These are phyloP conservation scores for Blumeriella jaapii DNA, from an alignment of 2,329 filamentous ascomycete genomes.

Conservation along the genomic window DNA sequence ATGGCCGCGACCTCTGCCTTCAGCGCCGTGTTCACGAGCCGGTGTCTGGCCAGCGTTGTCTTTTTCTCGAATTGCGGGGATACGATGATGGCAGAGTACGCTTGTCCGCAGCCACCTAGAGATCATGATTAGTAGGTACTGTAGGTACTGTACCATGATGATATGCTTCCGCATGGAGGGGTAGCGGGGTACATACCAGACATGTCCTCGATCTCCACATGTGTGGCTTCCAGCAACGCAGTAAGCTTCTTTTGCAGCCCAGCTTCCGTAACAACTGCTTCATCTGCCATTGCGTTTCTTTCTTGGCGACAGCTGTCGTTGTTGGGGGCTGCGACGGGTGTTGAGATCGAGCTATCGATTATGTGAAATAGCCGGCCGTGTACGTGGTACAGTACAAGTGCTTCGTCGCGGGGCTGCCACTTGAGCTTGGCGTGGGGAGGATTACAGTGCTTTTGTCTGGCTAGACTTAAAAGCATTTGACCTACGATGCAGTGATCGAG, in stretches of 20 bases:
- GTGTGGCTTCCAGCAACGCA: slow-evolving; percentile 57
- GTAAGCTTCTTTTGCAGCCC: slow-evolving; percentile 57
- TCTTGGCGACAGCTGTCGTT: neutral
- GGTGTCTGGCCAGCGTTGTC: slow-evolving; percentile 52
- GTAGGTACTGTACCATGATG: neutral
- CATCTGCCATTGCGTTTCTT: slow-evolving; percentile 36
- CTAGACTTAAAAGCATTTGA: too few relatives aligned
- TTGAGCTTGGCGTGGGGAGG: too few relatives aligned
- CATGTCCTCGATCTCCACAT: slow-evolving; percentile 85
- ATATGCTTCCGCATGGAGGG: slow-evolving; percentile 8
- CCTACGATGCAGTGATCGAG: too few relatives aligned
- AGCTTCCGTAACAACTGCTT: slow-evolving; percentile 59
- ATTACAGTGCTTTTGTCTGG: too few relatives aligned
- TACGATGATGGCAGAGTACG: slow-evolving; percentile 59
- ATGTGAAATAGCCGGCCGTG: too few relatives aligned
- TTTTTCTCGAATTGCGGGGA: slow-evolving; percentile 47
- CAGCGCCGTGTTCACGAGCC: slow-evolving; percentile 54
- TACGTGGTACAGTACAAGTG: too few relatives aligned
- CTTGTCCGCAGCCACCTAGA: slow-evolving; percentile 58
- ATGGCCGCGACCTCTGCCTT: slow-evolving; percentile 64
- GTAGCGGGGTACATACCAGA: slow-evolving; percentile 50
- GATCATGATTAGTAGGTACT: neutral
- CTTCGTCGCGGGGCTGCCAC: too few relatives aligned
- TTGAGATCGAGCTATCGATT: too few relatives aligned
- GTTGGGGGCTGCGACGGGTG: neutral